Percentiles rank a stretch among this genome's conserved stretches.
Evolutionary conservation across 108 stramenopile species (phyloP).

Genomic region (Cyclotella atomus): DNA sequence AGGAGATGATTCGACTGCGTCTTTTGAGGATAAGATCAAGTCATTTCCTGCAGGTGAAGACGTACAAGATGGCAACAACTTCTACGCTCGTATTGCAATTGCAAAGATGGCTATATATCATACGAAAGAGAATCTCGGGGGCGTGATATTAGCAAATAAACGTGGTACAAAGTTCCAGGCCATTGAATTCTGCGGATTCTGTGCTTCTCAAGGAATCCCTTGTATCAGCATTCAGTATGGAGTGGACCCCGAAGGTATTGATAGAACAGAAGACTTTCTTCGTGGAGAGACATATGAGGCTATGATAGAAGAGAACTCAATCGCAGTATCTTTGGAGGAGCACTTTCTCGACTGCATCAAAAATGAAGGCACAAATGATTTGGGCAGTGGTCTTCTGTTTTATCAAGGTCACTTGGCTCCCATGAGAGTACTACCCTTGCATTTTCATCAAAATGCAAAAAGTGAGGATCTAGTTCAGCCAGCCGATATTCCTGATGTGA

Average conservation of each 20-base stretch:
- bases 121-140: conserved; percentile 13
- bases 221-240: conserved; percentile 27
- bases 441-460: background rate
- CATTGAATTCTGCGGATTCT: conserved; percentile 21
- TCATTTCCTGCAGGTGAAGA: background rate
- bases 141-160: conserved; percentile 24
- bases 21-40: background rate
- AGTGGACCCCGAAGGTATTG: conserved; percentile 33
- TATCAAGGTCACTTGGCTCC: conserved; percentile 25
- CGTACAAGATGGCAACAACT: conserved; percentile 7
- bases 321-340: conserved; percentile 25
- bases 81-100: conserved; percentile 16
- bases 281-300: conserved; percentile 22
- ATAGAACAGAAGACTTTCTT: conserved; percentile 17
- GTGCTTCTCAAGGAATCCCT: conserved; percentile 8
- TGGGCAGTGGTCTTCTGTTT: conserved; percentile 27
- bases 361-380: conserved; percentile 25
- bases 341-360: conserved; percentile 19
- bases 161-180: conserved; percentile 37
- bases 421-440: conserved; percentile 5
- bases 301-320: conserved; percentile 13
- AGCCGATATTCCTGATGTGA: conserved; percentile 11
- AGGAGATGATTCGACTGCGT: background rate
- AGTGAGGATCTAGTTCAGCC: background rate
- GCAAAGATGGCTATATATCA: conserved; percentile 17